Percentiles rank a stretch among this genome's conserved stretches.
These are phyloP conservation scores for Ceratocystis ficicola DNA, from an alignment of 2,329 filamentous ascomycete species.

Conservation along the genomic window DNA sequence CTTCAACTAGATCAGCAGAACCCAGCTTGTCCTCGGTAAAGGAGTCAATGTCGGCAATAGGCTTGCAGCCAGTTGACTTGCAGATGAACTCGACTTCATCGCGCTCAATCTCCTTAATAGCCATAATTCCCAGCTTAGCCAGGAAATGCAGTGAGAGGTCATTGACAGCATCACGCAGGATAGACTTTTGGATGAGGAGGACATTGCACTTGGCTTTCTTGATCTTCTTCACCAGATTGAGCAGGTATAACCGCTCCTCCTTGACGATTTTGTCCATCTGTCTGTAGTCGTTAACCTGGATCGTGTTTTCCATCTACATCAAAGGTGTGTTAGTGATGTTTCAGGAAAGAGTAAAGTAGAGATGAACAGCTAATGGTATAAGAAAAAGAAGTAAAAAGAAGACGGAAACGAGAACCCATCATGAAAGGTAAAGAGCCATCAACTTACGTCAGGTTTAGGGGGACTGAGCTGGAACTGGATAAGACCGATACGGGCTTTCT, in stretches of 20 bases:
- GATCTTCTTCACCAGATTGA: constrained; percentile 99
- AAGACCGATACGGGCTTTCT: constrained; percentile 92
- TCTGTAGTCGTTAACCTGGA: constrained; percentile 96
- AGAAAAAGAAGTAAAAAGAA: neutral
- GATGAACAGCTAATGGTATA: too few species aligned
- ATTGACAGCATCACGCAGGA: constrained; percentile 93
- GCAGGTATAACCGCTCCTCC: constrained; percentile 92
- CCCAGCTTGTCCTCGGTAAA: constrained; percentile 98
- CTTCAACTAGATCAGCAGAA: constrained; percentile 84
- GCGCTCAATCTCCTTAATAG: constrained; percentile 94
- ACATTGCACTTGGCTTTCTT: constrained; percentile 99
- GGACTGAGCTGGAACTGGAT: constrained; percentile 99
- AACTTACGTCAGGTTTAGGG: constrained; percentile 80
- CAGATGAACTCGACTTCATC: constrained; percentile 99
- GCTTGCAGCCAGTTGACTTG: constrained; percentile 98
- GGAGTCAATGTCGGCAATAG: constrained; percentile 93
- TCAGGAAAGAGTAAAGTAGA: neutral
- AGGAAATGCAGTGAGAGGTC: constrained; percentile 95
- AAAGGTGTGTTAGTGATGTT: constrained; percentile 1
- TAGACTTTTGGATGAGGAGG: constrained; percentile 95
- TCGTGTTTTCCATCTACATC: constrained; percentile 91
- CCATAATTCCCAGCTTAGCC: constrained; percentile 88
- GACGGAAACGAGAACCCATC: neutral
- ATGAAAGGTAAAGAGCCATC: neutral
- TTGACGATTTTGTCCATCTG: constrained; percentile 99